Evolutionary conservation across 345 rosid species (phyloP), one percentile per base, ranked within the genome.

Genomic region (Syzygium oleosum): DNA sequence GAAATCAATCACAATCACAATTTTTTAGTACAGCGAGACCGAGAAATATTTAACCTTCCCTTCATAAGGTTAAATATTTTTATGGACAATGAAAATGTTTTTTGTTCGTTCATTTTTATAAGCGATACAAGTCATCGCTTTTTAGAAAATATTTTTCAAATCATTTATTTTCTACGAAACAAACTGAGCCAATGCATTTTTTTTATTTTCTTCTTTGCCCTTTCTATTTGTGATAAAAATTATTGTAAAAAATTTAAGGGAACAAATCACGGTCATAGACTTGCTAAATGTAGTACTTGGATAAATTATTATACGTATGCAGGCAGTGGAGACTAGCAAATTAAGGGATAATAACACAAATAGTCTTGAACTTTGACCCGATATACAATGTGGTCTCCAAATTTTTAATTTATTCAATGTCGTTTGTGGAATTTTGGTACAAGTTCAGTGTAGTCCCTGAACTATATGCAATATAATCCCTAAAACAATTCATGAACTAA

Each of bases 91-190:
- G 10, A 73, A 34, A 73, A 9, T 34, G 9, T 14, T 34, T 19
- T 10, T 8, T 7, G 0, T 34, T 34, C 0, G 9, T 73, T 34
- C 4, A 73, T 17, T 34, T 17, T 73, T 9, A 9, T 10, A 73
- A 73, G 13, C 1, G 2, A 73, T 2, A 34, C 0, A 34, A 34
- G 2, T 0, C 3, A 73, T 34, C 0, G 1, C 5, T 34, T n/a
- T 34, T 34, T 17, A 7, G 12, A 11, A 9, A 31, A 31, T 31
- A 0, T 34, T 65, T 68, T 34, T 17, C 0, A 31, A 31, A 68
- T 17, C 5, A 68, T 68, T 34, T 0, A 0, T 34, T 59, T n/a
- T 59, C 5, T 5, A 58, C 3, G 3, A 58, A 2, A 58, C 2
- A 23, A 65, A 65, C 16, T 17, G 10, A 65, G 12, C 77, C 17